Conservation (phyloP, 495 filamentous ascomycete genomes). For the Viridothelium virens region DNA sequence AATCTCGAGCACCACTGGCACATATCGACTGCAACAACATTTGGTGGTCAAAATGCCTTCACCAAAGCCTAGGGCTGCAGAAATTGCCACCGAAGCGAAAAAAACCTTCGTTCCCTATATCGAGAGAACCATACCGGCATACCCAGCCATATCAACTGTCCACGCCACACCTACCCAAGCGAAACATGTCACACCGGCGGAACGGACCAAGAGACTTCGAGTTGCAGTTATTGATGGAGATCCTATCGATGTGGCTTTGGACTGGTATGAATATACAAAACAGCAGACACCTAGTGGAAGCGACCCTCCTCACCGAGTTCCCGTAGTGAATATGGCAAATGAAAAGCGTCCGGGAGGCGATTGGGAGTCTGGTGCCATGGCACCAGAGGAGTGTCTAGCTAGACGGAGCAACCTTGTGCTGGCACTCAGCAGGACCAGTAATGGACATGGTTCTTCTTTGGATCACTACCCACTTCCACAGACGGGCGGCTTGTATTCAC, state of each 20-base stretch:
- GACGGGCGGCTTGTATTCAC: constrained; percentile 59
- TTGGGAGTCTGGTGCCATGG: constrained; percentile 65
- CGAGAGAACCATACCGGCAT: constrained; percentile 43
- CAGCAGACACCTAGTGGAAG: constrained; percentile 12
- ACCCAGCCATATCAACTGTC: constrained; percentile 43
- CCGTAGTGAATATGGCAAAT: constrained; percentile 67
- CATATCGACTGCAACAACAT: not conserved
- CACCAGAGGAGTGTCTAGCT: constrained; percentile 65
- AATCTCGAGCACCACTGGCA: not conserved
- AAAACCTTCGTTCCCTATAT: constrained; percentile 54
- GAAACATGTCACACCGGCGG: constrained; percentile 26
- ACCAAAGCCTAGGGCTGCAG: constrained; percentile 56
- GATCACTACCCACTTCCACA: constrained; percentile 61
- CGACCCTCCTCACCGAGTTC: constrained; percentile 40
- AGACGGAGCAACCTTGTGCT: constrained; percentile 63
- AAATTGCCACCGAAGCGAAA: constrained; percentile 63
- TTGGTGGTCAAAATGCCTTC: constrained; percentile 44
- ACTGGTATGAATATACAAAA: constrained; percentile 42
- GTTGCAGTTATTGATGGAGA: constrained; percentile 54
- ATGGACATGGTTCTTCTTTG: constrained; percentile 26
- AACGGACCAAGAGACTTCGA: constrained; percentile 34
- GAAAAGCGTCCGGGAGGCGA: constrained; percentile 68
- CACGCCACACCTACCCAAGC: constrained; percentile 21
- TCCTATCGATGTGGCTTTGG: constrained; percentile 59
- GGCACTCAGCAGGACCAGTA: constrained; percentile 49